These are phyloP conservation scores for Phlegmacium glaucopus DNA, from an alignment of 768 basidiomycete genomes.

Conservation along the genomic window DNA sequence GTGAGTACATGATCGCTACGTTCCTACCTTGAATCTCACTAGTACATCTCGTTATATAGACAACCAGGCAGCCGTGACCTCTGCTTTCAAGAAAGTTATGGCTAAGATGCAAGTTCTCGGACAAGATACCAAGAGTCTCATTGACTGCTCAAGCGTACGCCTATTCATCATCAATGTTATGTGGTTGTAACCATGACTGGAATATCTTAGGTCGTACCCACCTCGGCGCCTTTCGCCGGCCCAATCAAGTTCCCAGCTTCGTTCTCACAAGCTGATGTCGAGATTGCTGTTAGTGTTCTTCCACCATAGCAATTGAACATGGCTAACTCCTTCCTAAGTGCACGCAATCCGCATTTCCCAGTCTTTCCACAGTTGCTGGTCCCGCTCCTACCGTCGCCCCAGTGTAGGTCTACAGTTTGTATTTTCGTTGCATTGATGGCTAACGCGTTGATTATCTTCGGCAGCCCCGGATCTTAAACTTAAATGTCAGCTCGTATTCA, in stretches of 20 bases:
- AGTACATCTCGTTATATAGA: background rate
- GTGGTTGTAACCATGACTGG: background rate
- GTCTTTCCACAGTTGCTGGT: conserved; percentile 4
- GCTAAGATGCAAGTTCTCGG: conserved; percentile 29
- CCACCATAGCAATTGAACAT: background rate
- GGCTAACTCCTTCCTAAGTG: background rate
- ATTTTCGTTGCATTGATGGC: background rate
- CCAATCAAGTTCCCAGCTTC: conserved; percentile 17
- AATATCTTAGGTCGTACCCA: conserved; percentile 7
- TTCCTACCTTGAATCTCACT: background rate
- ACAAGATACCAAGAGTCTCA: conserved; percentile 20
- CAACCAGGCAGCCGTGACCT: conserved; percentile 19
- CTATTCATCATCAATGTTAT: background rate
- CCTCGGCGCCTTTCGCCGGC: conserved; percentile 8
- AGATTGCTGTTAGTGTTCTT: conserved; percentile 8
- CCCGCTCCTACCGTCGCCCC: conserved; percentile 6
- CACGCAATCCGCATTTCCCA: conserved; percentile 4
- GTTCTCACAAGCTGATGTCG: conserved; percentile 16
- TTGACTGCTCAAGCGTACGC: conserved; percentile 29
- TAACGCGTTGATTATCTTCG: too few relatives aligned
- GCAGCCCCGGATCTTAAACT: too few relatives aligned
- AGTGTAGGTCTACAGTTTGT: background rate
- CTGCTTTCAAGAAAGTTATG: conserved; percentile 26
- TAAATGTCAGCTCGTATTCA: too few relatives aligned
- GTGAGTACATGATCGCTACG: background rate